These are phyloP conservation scores for Penicillium janthinellum DNA, from an alignment of 2,329 filamentous ascomycete genomes.

Conservation along the genomic window DNA sequence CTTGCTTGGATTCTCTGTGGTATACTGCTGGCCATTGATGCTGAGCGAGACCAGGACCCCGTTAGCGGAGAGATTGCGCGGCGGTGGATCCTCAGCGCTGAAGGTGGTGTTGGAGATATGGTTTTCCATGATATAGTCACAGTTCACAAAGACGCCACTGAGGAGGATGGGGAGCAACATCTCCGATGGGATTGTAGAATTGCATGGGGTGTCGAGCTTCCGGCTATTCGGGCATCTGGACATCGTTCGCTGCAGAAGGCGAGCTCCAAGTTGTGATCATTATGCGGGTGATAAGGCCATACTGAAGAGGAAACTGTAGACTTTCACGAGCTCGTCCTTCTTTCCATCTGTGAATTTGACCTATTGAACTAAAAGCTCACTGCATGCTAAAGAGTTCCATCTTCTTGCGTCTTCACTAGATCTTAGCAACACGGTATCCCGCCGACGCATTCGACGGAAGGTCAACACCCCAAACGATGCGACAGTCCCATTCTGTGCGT, in stretches of 20 bases:
- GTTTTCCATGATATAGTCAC: constrained; percentile 29
- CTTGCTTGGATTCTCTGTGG: constrained; percentile 41
- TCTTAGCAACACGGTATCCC: constrained; percentile 16
- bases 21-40: constrained; percentile 42
- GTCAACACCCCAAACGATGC: constrained; percentile 34
- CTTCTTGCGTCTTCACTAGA: not conserved
- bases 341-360: too few species aligned
- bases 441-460: constrained; percentile 23
- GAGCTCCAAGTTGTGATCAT: constrained; percentile 17
- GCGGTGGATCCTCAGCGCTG: constrained; percentile 38
- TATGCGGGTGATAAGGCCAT: not conserved
- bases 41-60: constrained; percentile 36
- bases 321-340: too few species aligned
- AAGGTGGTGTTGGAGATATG: constrained; percentile 35
- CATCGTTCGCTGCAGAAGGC: constrained; percentile 25
- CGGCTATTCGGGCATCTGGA: constrained; percentile 21
- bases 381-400: too few species aligned
- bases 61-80: constrained; percentile 39
- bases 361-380: too few species aligned
- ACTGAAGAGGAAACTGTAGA: not conserved
- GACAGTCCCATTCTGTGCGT: constrained; percentile 33
- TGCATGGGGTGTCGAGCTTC: constrained; percentile 26
- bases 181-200: constrained; percentile 27
- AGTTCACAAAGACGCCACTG: not conserved
- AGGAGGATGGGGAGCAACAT: constrained; percentile 15